A percentile compares a stretch with the other conserved stretches of the same genome.
phyloP scores from a whole-genome alignment of 2,329 filamentous ascomycete genomes.

The Talaromyces sp. region DNA sequence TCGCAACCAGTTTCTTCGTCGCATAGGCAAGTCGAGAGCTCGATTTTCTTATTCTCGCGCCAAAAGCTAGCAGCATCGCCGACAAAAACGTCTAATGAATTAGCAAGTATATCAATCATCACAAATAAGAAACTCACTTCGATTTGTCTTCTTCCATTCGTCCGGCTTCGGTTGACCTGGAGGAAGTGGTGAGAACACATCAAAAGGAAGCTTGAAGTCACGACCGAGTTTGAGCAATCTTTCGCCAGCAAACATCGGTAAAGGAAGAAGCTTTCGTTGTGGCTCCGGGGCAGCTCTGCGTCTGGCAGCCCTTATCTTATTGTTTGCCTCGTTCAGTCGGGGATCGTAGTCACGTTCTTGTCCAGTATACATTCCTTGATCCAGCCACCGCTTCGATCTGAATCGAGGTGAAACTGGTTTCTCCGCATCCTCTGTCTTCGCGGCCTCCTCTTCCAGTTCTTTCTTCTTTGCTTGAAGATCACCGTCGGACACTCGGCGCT shows the following conservation, averaged over 20 bases:
- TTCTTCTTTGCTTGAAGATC: slow-evolving; percentile 27
- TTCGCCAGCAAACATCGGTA: slow-evolving; percentile 75
- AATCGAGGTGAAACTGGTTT: slow-evolving; percentile 23
- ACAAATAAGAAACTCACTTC: slow-evolving; percentile 59
- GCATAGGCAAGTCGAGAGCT: slow-evolving; percentile 77
- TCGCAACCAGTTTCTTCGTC: slow-evolving; percentile 74
- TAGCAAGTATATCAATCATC: neutral
- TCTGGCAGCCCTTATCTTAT: slow-evolving; percentile 32
- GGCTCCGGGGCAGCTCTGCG: slow-evolving; percentile 25
- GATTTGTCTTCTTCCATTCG: slow-evolving; percentile 87
- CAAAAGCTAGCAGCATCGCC: slow-evolving; percentile 76
- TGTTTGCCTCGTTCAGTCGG: slow-evolving; percentile 49
- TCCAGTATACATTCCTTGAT: slow-evolving; percentile 81
- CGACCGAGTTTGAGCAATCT: slow-evolving; percentile 67
- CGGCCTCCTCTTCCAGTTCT: slow-evolving; percentile 19
- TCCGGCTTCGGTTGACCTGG: slow-evolving; percentile 85
- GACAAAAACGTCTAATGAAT: slow-evolving; percentile 72
- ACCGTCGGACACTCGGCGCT: slow-evolving; percentile 41
- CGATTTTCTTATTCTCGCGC: slow-evolving; percentile 72
- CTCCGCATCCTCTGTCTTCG: slow-evolving; percentile 16
- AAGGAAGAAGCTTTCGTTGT: slow-evolving; percentile 55
- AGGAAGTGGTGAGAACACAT: slow-evolving; percentile 83
- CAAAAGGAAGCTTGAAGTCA: slow-evolving; percentile 85
- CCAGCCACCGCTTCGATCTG: slow-evolving; percentile 70
- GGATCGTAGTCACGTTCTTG: slow-evolving; percentile 56